Evolutionary conservation across 345 rosid species (phyloP).

Genomic region (Trapa bicornis): DNA sequence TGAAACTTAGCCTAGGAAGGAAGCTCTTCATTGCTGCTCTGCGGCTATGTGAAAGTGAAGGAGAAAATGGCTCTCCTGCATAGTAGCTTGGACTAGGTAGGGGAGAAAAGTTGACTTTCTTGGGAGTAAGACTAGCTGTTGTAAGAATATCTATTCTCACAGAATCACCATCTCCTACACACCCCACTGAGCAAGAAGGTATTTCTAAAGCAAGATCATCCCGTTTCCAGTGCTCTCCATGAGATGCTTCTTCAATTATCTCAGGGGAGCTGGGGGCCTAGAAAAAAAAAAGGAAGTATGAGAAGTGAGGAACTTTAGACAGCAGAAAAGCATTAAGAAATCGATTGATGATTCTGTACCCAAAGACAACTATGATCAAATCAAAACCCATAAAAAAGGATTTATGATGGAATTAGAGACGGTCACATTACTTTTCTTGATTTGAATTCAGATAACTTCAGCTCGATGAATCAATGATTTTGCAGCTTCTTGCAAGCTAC

Average conservation of each 20-base stretch:
- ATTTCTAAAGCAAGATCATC: conserved; percentile 31
- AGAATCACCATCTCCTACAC: conserved; percentile 30
- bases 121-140: conserved; percentile 47
- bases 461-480: background rate
- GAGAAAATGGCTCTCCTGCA: conserved; percentile 21
- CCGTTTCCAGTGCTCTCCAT: conserved; percentile 14
- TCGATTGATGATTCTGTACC: background rate
- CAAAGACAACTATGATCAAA: background rate
- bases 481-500: background rate
- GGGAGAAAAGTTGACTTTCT: conserved; percentile 75
- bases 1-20: conserved; percentile 72
- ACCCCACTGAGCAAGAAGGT: conserved; percentile 31
- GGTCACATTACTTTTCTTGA: background rate
- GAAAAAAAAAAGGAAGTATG: conserved; percentile 1
- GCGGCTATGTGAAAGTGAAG: conserved; percentile 27
- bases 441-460: background rate
- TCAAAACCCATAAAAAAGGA: background rate
- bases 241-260: conserved; percentile 50
- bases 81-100: conserved; percentile 44
- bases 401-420: background rate
- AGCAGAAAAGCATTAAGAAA: background rate
- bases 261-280: conserved; percentile 44
- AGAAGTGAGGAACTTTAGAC: background rate
- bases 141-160: conserved; percentile 31
- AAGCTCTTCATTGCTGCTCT: conserved; percentile 43